phyloP scores from a whole-genome alignment of 192 early-diverging fungal genomes.

The Coemansia sp. region DNA sequence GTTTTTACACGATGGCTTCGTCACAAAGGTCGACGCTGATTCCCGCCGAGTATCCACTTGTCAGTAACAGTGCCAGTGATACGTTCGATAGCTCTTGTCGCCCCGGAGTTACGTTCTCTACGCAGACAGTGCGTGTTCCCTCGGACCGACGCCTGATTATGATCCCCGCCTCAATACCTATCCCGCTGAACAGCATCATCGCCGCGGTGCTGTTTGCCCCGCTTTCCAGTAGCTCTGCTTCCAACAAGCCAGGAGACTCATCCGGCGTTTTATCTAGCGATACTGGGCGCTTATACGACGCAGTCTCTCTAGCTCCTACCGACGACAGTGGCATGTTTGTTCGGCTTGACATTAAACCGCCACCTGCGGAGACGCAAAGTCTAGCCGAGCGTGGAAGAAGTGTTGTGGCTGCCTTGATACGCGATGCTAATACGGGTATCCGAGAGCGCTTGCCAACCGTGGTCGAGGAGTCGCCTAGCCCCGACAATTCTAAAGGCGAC shows the following conservation, averaged over 20 bases:
- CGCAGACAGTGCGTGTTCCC: conserved; percentile 24
- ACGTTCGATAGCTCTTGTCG: not conserved
- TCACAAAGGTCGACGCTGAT: conserved; percentile 3
- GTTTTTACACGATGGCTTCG: not conserved
- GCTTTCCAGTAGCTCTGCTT: not conserved
- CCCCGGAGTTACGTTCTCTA: conserved; percentile 25
- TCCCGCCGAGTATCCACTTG: conserved; percentile 20
- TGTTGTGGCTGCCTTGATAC: not conserved
- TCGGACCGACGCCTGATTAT: conserved; percentile 31
- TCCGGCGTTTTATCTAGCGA: not conserved
- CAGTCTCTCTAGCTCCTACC: not conserved
- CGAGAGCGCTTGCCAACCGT: not conserved
- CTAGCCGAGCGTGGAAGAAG: conserved; percentile 6
- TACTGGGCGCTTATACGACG: not conserved
- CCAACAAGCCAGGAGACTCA: not conserved
- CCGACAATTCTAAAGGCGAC: not conserved
- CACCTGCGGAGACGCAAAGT: not conserved
- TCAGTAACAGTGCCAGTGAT: conserved; percentile 2
- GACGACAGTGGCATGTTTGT: not conserved
- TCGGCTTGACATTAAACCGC: not conserved
- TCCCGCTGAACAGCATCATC: conserved; percentile 20
- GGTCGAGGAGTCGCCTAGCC: not conserved
- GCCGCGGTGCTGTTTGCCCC: conserved; percentile 13
- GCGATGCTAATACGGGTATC: not conserved
- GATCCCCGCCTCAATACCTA: conserved; percentile 23